phyloP scores from a whole-genome alignment of 1,284 basidiomycete species.

The Ceratobasidium sp. region DNA sequence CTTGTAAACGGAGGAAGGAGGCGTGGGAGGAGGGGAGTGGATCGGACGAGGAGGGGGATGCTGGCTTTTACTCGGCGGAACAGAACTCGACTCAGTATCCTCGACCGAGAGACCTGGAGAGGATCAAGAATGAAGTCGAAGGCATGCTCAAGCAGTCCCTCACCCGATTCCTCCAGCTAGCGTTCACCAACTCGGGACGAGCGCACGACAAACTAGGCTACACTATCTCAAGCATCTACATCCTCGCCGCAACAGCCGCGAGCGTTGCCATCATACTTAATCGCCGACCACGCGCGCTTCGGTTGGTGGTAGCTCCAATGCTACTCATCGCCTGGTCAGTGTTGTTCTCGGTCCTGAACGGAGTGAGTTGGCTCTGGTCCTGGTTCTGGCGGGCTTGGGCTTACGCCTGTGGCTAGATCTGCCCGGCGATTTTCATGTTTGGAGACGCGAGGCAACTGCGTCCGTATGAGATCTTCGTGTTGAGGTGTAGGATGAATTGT shows the following conservation, averaged over 20 bases:
- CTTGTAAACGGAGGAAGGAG: neutral
- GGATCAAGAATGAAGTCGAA: conserved; percentile 39
- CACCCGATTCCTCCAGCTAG: conserved; percentile 39
- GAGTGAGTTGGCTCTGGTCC: conserved; percentile 11
- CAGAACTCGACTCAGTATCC: conserved; percentile 5
- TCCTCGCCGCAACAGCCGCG: conserved; percentile 1
- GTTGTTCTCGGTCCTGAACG: conserved; percentile 10
- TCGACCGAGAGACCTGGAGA: conserved; percentile 9
- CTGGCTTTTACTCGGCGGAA: neutral
- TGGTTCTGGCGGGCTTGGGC: neutral
- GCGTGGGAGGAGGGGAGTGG: conserved; percentile 22
- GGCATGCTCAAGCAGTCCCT: conserved; percentile 42
- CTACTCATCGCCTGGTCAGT: conserved; percentile 8
- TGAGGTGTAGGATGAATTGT: neutral
- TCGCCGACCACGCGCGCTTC: neutral
- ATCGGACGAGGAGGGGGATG: neutral
- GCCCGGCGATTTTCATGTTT: conserved; percentile 32
- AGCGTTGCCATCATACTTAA: conserved; percentile 11
- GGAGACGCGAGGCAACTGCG: conserved; percentile 24
- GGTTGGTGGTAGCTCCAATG: conserved; percentile 13
- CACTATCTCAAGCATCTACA: conserved; percentile 4
- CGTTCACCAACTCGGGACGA: conserved; percentile 34
- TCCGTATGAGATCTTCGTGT: conserved; percentile 31
- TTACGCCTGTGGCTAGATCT: neutral
- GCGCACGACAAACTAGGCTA: conserved; percentile 32